Evolutionary conservation across 495 filamentous ascomycete species (phyloP), one percentile per base, ranked within the genome.

Genomic region (Daldinia vernicosa): DNA sequence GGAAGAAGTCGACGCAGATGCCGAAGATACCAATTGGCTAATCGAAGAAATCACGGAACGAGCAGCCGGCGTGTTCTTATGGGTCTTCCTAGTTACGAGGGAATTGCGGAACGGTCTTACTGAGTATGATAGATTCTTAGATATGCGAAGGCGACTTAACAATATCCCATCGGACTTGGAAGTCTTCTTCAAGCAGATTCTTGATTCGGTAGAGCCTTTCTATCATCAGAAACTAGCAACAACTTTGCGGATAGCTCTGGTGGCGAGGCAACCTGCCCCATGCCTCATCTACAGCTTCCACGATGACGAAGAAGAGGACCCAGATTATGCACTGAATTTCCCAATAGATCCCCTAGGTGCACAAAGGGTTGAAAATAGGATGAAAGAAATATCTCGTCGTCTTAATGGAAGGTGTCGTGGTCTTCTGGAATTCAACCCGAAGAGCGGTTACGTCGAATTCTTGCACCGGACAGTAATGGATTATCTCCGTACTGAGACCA

Each of bases 21-120:
- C 19, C 4, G 28, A 58, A 26, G 52, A 27, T 2, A 28, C 62
- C 3, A 22, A 51, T 11, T 65, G 12, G n/a, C 30, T 66, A 15
- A 32, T 66, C 1, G 30, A 58, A 14, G 22, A 66, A 5, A 53
- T 83, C 15, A 71, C 76, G 2, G 12, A 75, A 4, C 72, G 58
- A 54, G 70, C 81, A 2, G 17, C 59, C 1, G 79, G 82, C 0
- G 80, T 84, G 6, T 84, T 82, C 59, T 73, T 84, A 1, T 84
- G 83, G 83, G 82, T 84, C 1, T 60, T 27, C 12, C 33, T 84
- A 12, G 81, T 84, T 7, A 74, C 77, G 0, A 15, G 60, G 6
- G 54, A 54, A 14, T 67, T 83, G 0, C 39, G 76, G 1, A 62
- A 53, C 1, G 81, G 80, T 1, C 24, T 83, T n/a, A 64, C 33